Evolutionary conservation across 257 asterid genomes (phyloP), one percentile per base, ranked within the genome.

Genomic region (Salvia miltiorrhiza): DNA sequence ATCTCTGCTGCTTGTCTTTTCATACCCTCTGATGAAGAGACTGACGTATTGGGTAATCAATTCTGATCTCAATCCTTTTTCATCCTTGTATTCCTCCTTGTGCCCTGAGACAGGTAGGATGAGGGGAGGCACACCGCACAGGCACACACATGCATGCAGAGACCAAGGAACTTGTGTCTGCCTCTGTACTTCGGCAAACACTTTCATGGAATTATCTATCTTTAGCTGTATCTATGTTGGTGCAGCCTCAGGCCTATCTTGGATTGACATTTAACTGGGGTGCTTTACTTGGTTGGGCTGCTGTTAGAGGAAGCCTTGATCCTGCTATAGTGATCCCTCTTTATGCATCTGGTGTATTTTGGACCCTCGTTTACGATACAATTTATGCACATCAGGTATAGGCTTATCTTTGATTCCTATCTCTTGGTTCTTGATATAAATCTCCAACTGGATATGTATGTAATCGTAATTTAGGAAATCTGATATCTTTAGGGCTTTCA

Each of bases 181-280:
- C 43, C 6, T 54, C 32, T 60, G 8, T 30, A 61, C 21, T 16
- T 37, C 47, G 19, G 21, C 23, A 45, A 37, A 48, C 48, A 56
- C 61, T 63, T 70, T 35, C 33, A 37, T 58, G 5, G 56, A 50
- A 69, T 63, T 58, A 37, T 44, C 54, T 39, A 67, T 64, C 61
- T 65, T 63, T 49, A 56, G 23, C 52, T 79, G 11, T 56, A 24
- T 67, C 30, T 60, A 39, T 71, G 57, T 68, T 63, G 59, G 53
- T 83, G 84, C 95, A 93, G 98, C 97, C 98, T 55, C 98, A 93
- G 83, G 98, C 98, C 61, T 91, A 72, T 77, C 95, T 93, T 23
- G 97, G 98, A 19, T 68, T 93, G 78, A 88, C 93, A 61, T 86
- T 86, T 69, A 93, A 84, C 47, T 88, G 92, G 95, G 96, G 97